Evolutionary conservation across 1,284 basidiomycete species (phyloP).

Genomic region (Coriolopsis trogii): DNA sequence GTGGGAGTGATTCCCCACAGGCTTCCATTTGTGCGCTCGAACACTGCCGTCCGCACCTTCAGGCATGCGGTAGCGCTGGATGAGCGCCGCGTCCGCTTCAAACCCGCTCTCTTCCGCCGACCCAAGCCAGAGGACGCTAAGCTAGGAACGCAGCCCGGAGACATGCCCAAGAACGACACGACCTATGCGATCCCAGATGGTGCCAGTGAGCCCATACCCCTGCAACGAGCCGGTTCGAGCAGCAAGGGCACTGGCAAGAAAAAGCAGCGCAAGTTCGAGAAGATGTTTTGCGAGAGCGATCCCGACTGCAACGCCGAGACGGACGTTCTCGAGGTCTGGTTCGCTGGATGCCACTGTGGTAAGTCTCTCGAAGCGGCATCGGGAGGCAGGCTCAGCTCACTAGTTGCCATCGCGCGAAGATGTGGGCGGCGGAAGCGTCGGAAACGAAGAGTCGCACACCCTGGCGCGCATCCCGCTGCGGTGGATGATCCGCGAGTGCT

Average conservation of each 20-base stretch:
- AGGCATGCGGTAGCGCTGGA: conserved; percentile 71
- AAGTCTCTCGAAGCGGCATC: conserved; percentile 21
- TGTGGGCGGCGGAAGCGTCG: conserved; percentile 56
- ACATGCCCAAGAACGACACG: conserved; percentile 42
- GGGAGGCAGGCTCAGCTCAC: neutral
- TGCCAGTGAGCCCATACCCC: too few species aligned
- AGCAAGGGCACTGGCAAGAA: neutral
- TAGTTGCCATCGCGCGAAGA: conserved; percentile 35
- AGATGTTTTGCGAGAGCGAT: conserved; percentile 16
- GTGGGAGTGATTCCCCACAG: conserved; percentile 48
- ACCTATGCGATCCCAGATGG: conserved; percentile 21
- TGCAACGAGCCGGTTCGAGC: neutral
- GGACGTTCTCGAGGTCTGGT: conserved; percentile 57
- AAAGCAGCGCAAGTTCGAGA: conserved; percentile 14
- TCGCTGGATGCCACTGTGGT: conserved; percentile 55
- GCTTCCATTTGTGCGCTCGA: conserved; percentile 62
- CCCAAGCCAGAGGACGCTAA: conserved; percentile 23
- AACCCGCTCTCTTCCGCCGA: conserved; percentile 43
- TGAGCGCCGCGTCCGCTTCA: conserved; percentile 69
- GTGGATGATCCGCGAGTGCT: conserved; percentile 69
- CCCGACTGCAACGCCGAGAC: conserved; percentile 31
- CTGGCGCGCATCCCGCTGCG: conserved; percentile 63
- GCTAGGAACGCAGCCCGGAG: conserved; percentile 46
- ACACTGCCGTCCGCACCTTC: conserved; percentile 60
- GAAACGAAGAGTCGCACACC: conserved; percentile 51